Percentiles rank a stretch among this genome's conserved stretches.
Evolutionary conservation across 495 filamentous ascomycete genomes (phyloP).

Genomic region (Aspergillus steynii): DNA sequence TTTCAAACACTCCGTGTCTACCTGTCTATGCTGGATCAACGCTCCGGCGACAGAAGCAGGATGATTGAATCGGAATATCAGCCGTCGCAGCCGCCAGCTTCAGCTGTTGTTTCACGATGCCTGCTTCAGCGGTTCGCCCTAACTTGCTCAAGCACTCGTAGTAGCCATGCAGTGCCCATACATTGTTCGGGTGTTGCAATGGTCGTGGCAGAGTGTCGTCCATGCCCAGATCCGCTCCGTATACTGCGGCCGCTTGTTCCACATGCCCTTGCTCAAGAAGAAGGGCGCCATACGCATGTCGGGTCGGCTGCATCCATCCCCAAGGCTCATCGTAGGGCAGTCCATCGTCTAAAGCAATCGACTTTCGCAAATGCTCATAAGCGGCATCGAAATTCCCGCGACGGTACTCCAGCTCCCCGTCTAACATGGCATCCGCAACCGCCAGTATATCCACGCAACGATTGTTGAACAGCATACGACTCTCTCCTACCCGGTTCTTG

Average conservation of each 20-base stretch:
- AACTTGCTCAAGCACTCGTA: conserved; percentile 59
- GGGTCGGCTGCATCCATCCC: conserved; percentile 67
- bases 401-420: conserved; percentile 69
- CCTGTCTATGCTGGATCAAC: neutral
- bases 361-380: conserved; percentile 51
- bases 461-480: conserved; percentile 66
- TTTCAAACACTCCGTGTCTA: neutral
- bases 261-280: conserved; percentile 58
- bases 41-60: conserved; percentile 56
- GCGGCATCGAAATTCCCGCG: conserved; percentile 53
- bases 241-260: conserved; percentile 53
- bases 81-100: conserved; percentile 51
- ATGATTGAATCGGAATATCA: conserved; percentile 57
- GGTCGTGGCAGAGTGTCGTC: conserved; percentile 54
- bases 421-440: conserved; percentile 62
- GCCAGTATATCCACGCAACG: conserved; percentile 58
- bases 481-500: conserved; percentile 43
- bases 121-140: conserved; percentile 48
- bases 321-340: conserved; percentile 66
- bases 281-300: conserved; percentile 63
- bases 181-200: conserved; percentile 61
- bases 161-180: conserved; percentile 65
- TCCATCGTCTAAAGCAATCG: conserved; percentile 52
- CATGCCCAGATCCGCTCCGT: conserved; percentile 59
- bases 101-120: conserved; percentile 49